Evolutionary conservation across 1,284 basidiomycete species (phyloP).

Genomic region (Neonothopanus nambi): DNA sequence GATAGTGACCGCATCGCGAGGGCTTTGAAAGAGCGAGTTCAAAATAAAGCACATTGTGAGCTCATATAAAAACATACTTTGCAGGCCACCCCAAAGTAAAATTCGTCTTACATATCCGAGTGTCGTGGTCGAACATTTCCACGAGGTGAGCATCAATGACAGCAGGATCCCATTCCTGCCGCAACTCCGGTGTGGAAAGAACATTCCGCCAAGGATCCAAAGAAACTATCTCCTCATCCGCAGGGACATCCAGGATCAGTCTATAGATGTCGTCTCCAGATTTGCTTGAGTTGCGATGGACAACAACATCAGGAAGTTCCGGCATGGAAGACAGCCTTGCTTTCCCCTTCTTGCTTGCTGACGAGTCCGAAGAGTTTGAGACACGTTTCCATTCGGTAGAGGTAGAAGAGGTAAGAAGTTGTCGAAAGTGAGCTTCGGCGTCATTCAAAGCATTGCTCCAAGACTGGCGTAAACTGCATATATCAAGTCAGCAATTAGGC

Average conservation of each 20-base stretch:
- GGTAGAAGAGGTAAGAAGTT: slow-evolving; percentile 59
- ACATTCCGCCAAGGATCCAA: slow-evolving; percentile 85
- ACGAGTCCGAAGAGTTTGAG: slow-evolving; percentile 43
- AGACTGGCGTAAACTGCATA: slow-evolving; percentile 63
- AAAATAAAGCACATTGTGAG: slow-evolving; percentile 12
- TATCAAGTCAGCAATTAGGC: slow-evolving; percentile 7
- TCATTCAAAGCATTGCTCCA: slow-evolving; percentile 72
- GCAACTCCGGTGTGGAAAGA: slow-evolving; percentile 81
- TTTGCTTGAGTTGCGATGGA: slow-evolving; percentile 66
- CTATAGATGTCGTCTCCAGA: slow-evolving; percentile 79
- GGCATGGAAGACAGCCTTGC: slow-evolving; percentile 48
- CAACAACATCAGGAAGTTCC: slow-evolving; percentile 64
- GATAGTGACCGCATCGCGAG: slow-evolving; percentile 91
- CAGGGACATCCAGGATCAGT: slow-evolving; percentile 77
- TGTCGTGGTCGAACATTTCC: slow-evolving; percentile 85
- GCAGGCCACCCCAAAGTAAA: slow-evolving; percentile 96
- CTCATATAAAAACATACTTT: slow-evolving; percentile 58
- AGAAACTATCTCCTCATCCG: slow-evolving; percentile 60
- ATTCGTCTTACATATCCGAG: slow-evolving; percentile 86
- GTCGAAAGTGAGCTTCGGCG: slow-evolving; percentile 71
- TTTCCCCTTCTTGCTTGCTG: slow-evolving; percentile 60
- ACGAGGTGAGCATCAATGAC: slow-evolving; percentile 84
- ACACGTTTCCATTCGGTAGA: slow-evolving; percentile 73
- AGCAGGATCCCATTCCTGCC: slow-evolving; percentile 90
- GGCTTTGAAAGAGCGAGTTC: slow-evolving; percentile 46